Conservation (phyloP, 805 yeast species). For the Candida hungchunana region DNA sequence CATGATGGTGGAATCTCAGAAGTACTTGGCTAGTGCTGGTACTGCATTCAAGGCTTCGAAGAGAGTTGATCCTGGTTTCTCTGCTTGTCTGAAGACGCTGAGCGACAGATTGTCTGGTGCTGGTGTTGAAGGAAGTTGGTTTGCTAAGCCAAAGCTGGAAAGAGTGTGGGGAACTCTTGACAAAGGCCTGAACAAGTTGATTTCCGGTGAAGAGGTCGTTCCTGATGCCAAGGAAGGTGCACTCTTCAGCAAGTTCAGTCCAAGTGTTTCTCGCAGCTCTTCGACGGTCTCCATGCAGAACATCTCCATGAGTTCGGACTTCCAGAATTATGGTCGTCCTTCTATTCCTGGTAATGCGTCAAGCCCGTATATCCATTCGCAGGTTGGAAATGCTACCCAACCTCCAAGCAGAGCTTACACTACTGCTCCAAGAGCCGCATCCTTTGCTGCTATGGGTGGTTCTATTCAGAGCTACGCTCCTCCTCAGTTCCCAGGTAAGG, state of each 20-base stretch:
- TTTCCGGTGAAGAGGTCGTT: conserved; percentile 75
- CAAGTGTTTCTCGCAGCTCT: conserved; percentile 57
- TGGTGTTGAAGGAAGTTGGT: conserved; percentile 61
- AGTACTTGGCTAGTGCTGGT: conserved; percentile 52
- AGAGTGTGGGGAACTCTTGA: conserved; percentile 87
- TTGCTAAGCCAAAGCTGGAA: conserved; percentile 72
- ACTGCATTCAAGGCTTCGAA: conserved; percentile 37
- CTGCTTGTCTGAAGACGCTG: conserved; percentile 34
- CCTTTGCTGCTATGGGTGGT: conserved; percentile 1
- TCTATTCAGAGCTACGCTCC: conserved; percentile 4
- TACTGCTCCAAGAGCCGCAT: conserved; percentile 1
- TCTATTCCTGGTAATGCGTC: conserved; percentile 1
- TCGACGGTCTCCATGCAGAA: conserved; percentile 22
- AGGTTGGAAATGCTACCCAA: background rate
- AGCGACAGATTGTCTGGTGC: conserved; percentile 44
- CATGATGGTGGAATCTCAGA: conserved; percentile 51
- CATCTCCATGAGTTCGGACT: conserved; percentile 5
- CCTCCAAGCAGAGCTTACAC: conserved; percentile 2
- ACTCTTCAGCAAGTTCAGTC: conserved; percentile 68
- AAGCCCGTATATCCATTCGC: conserved; percentile 7
- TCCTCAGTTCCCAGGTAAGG: conserved; percentile 5
- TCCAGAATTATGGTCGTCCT: conserved; percentile 7
- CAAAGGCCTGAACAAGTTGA: conserved; percentile 70
- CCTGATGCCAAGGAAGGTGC: conserved; percentile 37
- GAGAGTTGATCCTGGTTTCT: conserved; percentile 31